phyloP scores from a whole-genome alignment of 2,329 filamentous ascomycete genomes.

The Colletotrichum noveboracense region DNA sequence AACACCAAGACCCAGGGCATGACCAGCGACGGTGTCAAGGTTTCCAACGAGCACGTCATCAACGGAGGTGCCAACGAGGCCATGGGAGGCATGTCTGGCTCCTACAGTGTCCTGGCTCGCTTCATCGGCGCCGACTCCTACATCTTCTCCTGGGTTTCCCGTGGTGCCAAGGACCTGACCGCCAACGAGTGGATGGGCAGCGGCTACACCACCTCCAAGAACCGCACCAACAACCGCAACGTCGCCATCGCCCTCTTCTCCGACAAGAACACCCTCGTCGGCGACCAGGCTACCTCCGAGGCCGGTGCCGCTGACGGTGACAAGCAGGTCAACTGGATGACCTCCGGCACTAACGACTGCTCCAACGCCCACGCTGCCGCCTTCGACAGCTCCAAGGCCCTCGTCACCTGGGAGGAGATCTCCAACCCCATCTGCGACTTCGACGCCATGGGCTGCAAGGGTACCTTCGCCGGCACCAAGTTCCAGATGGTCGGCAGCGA shows the following conservation, averaged over 20 bases:
- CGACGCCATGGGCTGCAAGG: conserved; percentile 64
- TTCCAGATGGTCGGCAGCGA: conserved; percentile 61
- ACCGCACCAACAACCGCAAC: conserved; percentile 63
- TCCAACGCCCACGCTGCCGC: conserved; percentile 64
- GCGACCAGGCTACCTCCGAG: conserved; percentile 57
- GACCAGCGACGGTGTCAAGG: conserved; percentile 56
- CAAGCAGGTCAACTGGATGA: conserved; percentile 65
- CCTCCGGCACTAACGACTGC: conserved; percentile 53
- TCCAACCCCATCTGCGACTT: conserved; percentile 58
- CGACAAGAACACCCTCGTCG: conserved; percentile 62
- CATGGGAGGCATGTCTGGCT: conserved; percentile 68
- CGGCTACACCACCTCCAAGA: conserved; percentile 55
- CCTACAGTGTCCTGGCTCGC: conserved; percentile 61
- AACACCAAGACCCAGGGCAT: conserved; percentile 66
- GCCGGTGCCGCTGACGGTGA: conserved; percentile 60
- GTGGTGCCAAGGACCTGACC: conserved; percentile 60
- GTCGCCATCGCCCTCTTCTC: conserved; percentile 62
- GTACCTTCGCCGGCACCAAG: conserved; percentile 62
- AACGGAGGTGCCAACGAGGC: conserved; percentile 64
- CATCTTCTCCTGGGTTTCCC: conserved; percentile 68
- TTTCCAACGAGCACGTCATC: conserved; percentile 66
- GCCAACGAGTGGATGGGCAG: conserved; percentile 62
- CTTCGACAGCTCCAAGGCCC: conserved; percentile 55
- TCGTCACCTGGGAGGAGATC: conserved; percentile 68
- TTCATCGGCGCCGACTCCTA: conserved; percentile 57